Conservation (phyloP, 805 yeast species). For the Alloascoidea africana region DNA sequence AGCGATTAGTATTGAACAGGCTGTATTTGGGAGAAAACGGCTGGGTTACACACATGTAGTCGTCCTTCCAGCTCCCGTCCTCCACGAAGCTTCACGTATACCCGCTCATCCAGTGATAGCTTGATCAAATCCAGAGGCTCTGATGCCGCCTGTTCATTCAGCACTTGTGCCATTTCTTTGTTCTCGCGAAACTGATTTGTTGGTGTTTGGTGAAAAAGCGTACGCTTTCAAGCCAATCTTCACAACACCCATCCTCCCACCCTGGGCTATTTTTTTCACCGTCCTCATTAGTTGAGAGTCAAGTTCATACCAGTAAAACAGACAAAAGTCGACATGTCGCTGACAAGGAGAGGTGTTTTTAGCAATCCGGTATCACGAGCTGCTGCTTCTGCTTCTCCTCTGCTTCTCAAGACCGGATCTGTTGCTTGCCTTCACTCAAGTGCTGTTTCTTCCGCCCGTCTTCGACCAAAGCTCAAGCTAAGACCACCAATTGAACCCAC, state of each 20-base stretch:
- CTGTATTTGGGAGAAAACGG: neutral
- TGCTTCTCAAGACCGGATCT: too few species aligned
- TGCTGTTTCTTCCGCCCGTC: conserved; percentile 23
- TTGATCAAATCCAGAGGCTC: conserved; percentile 90
- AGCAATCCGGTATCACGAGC: too few species aligned
- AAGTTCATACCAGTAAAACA: too few species aligned
- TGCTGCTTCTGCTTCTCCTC: too few species aligned
- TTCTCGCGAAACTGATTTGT: too few species aligned
- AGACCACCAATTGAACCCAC: conserved; percentile 82
- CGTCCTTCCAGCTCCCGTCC: conserved; percentile 86
- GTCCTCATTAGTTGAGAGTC: too few species aligned
- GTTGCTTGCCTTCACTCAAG: conserved; percentile 19
- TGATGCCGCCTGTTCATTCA: conserved; percentile 11
- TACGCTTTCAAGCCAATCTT: too few species aligned
- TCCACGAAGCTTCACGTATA: conserved; percentile 83
- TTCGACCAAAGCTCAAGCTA: conserved; percentile 33
- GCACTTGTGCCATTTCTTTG: neutral
- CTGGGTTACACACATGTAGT: conserved; percentile 42
- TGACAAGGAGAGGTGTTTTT: too few species aligned
- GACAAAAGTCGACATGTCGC: too few species aligned
- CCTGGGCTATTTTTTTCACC: too few species aligned
- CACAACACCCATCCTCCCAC: too few species aligned
- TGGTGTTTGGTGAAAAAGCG: too few species aligned
- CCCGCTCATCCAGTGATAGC: conserved; percentile 72
- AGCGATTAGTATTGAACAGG: conserved; percentile 1